Base-by-base conservation (phyloP, 2,329 filamentous ascomycete genomes). In the Pseudogymnoascus sp. region DNA sequence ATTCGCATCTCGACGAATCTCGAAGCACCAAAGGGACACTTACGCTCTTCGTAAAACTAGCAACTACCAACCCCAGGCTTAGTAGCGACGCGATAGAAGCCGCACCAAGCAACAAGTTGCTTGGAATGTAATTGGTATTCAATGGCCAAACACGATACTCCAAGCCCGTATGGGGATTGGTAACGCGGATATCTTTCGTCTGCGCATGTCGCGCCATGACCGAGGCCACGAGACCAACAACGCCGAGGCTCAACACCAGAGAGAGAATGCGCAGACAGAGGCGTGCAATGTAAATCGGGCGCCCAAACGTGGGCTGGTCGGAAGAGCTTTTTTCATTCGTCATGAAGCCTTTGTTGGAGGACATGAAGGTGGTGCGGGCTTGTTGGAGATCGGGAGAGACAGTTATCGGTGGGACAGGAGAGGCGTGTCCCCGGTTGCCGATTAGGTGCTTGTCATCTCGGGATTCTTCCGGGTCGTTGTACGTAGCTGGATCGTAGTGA, bases 251-350 rank as follows among this genome's bases (percentile, higher is more conserved):
- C 15, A 55, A 15, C 3, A 55, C 48, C n/a, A 55, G 48, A 10
- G 48, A 55, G 48, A 55, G 29, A 29, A 55, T 55, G n/a, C 48
- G 48, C 29, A 55, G 29, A 21, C 48, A 55, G 48, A 55, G 48
- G 4, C 48, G 48, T 6, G 48, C 29, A 21, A 55, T 55, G 15
- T 55, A 55, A 6, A 55, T 55, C 2, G 48, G 48, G 29, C 48
- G 48, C 15, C 29, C 48, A 10, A 33, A 55, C 18, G 48, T 55
- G 10, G 48, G 48, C 48, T 55, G 48, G 5, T 55, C 48, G 2
- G 48, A 55, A 33, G 48, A 6, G 29, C 29, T 55, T 33, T 33
- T 55, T 15, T 55, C 48, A 21, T 55, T 55, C 48, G 9, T 15
- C 48, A 55, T 35, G 48, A 55, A 55, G 29, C 48, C 48, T 35